These are phyloP conservation scores for Leccinum longicurvipes DNA, from an alignment of 768 basidiomycete species.

Conservation along the genomic window DNA sequence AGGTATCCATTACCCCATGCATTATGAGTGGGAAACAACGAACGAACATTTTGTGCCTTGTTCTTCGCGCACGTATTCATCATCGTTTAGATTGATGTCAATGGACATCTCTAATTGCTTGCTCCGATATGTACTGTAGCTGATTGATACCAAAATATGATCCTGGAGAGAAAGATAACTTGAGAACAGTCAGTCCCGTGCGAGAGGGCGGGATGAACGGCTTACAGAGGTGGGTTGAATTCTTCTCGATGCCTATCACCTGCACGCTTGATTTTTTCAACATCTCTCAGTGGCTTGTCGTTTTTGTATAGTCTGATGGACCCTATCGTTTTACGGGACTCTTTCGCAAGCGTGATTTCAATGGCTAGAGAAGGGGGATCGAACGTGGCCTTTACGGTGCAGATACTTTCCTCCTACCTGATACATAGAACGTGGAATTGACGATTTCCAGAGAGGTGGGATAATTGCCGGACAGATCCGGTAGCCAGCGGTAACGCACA, in stretches of 20 bases:
- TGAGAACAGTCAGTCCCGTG: neutral
- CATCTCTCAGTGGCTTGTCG: neutral
- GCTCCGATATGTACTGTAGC: neutral
- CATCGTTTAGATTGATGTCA: neutral
- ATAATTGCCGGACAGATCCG: neutral
- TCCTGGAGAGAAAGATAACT: neutral
- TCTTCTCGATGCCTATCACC: neutral
- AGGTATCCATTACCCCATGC: neutral
- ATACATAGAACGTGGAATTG: neutral
- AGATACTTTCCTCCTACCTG: neutral
- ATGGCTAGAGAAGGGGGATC: neutral
- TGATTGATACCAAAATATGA: neutral
- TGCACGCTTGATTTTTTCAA: neutral
- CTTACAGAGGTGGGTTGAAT: slow-evolving; percentile 11
- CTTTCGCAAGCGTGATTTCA: slow-evolving; percentile 2
- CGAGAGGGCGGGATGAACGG: neutral
- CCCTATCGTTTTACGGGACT: slow-evolving; percentile 5
- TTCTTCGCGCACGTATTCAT: neutral
- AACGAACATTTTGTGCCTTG: slow-evolving; percentile 3
- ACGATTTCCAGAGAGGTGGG: neutral
- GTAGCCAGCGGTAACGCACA: too few species aligned
- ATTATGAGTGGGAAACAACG: neutral
- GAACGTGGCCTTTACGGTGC: too few species aligned
- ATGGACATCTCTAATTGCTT: neutral
- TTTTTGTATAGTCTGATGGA: slow-evolving; percentile 3